Evolutionary conservation across 768 basidiomycete genomes (phyloP), one percentile per base, ranked within the genome.

Genomic region (Amanita muscaria): DNA sequence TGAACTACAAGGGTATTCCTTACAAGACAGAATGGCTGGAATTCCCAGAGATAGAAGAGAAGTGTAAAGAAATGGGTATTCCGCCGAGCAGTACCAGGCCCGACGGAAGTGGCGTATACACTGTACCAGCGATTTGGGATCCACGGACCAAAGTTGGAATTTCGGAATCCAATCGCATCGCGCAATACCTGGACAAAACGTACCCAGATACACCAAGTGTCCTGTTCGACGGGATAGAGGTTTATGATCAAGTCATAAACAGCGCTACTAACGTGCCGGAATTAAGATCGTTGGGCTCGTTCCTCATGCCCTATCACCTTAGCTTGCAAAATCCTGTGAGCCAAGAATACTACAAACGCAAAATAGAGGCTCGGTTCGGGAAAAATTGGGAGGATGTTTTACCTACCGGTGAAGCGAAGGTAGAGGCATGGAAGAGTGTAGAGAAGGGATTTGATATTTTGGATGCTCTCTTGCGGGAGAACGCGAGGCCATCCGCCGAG

Each of bases 21-120:
- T 62, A 66, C 58, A 62, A 56, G 49, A 69, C 69, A 4, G 59
- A 59, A 35, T 67, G 65, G 64, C 52, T 69, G 21, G 61, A 68
- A 43, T 67, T 59, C 55, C 61, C 66, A 14, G 66, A 69, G 47
- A 68, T 71, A 11, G 63, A 62, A 30, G 46, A 54, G 3, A 42
- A 61, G 18, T 58, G 59, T 25, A 61, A 62, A 29, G 55, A 53
- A 47, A 57, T 67, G n/a, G 65, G 65, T 10, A 64, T 61, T 7
- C 42, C 54, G 5, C 44, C 66, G 16, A 64, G 60, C 4, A 40
- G 43, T 25, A 51, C 42, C 42, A 52, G 57, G 29, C 37, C 23
- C 14, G 60, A 65, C 12, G 64, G 62, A 19, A 34, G 22, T 1
- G 57, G 59, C 4, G 18, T 47, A 10, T 70, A 69, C 51, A 69